phyloP scores from a whole-genome alignment of 1,284 basidiomycete species.

The Xanthoconium separans region DNA sequence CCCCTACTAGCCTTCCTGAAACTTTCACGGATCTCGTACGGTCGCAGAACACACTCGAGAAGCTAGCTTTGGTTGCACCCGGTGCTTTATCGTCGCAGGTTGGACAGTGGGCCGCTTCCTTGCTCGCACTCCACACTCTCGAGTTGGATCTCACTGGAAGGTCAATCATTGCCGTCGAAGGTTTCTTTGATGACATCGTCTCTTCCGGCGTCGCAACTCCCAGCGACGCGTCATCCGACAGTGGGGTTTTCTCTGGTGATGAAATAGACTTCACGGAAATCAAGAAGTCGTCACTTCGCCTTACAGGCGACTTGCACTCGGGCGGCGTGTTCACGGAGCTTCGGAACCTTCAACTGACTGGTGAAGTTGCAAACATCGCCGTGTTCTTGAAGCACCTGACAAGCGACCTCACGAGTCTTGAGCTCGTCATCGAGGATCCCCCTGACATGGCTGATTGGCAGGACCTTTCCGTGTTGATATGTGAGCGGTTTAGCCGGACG shows the following conservation, averaged over 20 bases:
- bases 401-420: conserved; percentile 57
- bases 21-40: conserved; percentile 62
- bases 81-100: conserved; percentile 63
- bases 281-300: conserved; percentile 60
- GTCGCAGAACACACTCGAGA: conserved; percentile 58
- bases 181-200: conserved; percentile 71
- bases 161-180: conserved; percentile 64
- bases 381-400: conserved; percentile 69
- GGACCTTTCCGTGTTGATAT: conserved; percentile 59
- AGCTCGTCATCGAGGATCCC: conserved; percentile 74
- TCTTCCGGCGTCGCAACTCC: conserved; percentile 68
- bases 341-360: conserved; percentile 61
- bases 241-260: conserved; percentile 71
- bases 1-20: conserved; percentile 66
- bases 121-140: conserved; percentile 58
- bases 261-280: conserved; percentile 71
- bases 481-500: conserved; percentile 56
- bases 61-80: conserved; percentile 63
- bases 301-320: conserved; percentile 52
- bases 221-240: conserved; percentile 64
- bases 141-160: conserved; percentile 70
- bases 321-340: conserved; percentile 58
- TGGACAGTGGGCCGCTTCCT: conserved; percentile 65
- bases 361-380: conserved; percentile 63
- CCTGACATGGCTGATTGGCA: conserved; percentile 71